Evolutionary conservation across 1,284 basidiomycete genomes (phyloP), one percentile per base, ranked within the genome.

Genomic region (Coniferiporia weirii): DNA sequence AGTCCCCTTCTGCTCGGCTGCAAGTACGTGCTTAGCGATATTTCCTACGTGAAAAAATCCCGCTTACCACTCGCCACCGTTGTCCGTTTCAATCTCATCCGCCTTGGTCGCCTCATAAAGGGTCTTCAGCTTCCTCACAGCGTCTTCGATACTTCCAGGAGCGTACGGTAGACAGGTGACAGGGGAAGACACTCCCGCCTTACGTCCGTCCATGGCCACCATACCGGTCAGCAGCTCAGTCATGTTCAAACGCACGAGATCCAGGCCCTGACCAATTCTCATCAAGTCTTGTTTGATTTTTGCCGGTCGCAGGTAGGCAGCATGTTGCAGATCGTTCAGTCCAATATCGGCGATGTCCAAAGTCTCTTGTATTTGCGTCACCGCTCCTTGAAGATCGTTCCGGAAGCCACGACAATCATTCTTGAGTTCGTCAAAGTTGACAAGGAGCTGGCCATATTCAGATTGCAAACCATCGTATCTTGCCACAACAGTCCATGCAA

Each of bases 291-390:
- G 53, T 43, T 60, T 60, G 40, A 46, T 19, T 34, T 45, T 56
- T 13, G 52, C 20, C 17, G 59, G 59, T 17, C 34, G 48, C 19
- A 53, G n/a, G n/a, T 9, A 5, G 8, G 9, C 35, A 22, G 49
- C 32, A 6, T 32, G 44, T 9, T 51, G 54, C 36, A 56, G 20
- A 15, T 60, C 54, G n/a, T 38, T 52, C 19, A 60, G 54, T 9
- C 59, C 59, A 17, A 52, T 19, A 20, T 56, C 40, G n/a, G 59
- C 59, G 12, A 56, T 22, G 32, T 60, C 59, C 27, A 56, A 54
- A 4, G 59, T 56, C 12, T 38, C 54, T 27, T 60, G 59, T 15
- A 60, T 46, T 32, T 35, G 46, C 19, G 13, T 32, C 17, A 48
- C 19, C 0, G 47, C 48, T 40, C 43, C 34, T 27, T 27, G 15